Base-by-base conservation (phyloP, 2,329 filamentous ascomycete species). In the Trichoderma atrobrunneum region DNA sequence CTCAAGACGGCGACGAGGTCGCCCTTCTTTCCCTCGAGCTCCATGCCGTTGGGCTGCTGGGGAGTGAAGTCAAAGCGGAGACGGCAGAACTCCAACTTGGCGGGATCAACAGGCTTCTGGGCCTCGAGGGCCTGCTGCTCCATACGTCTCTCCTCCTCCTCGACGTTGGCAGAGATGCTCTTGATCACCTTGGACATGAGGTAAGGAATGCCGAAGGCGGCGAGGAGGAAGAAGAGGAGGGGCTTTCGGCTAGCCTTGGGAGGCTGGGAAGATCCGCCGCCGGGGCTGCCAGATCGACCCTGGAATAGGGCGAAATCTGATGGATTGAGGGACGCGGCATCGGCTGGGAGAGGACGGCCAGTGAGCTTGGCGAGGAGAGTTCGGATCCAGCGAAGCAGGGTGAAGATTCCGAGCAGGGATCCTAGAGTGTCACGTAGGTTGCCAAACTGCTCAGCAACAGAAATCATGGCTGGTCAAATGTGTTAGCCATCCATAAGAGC, bases 161-260 rank as follows among this genome's bases (percentile, higher is more conserved):
- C 94, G 78, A 96, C 93, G 6, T 91, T 92, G 43, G 92, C 89
- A 18, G 95, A 94, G 51, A 99, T 87, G 1, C 93, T 88, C 79
- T 90, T 91, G 80, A 99, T 98, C 76, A 97, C 89, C 84, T 98
- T 99, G 83, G 93, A 92, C 95, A 99, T 98, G 63, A 99, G 87
- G 81, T 97, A 99, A 7, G 96, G 96, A 16, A 99, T 87, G 68
- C 96, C 97, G 78, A 99, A 97, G 6, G 97, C 95, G 21, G 96
- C 95, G 57, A 97, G 86, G 73, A 98, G 86, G 86, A 99, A 99
- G 86, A 99, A 95, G 79, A 99, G 88, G 78, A 99, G 93, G 0
- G 96, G 96, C 82, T 98, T 99, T 81, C 93, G 94, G 79, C 93
- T 97, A 21, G 95, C 95, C 77, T 90, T 91, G 5, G 93, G 84